Evolutionary conservation across 2,329 filamentous ascomycete species (phyloP), one percentile per base, ranked within the genome.

Genomic region (Colletotrichum chrysophilum): DNA sequence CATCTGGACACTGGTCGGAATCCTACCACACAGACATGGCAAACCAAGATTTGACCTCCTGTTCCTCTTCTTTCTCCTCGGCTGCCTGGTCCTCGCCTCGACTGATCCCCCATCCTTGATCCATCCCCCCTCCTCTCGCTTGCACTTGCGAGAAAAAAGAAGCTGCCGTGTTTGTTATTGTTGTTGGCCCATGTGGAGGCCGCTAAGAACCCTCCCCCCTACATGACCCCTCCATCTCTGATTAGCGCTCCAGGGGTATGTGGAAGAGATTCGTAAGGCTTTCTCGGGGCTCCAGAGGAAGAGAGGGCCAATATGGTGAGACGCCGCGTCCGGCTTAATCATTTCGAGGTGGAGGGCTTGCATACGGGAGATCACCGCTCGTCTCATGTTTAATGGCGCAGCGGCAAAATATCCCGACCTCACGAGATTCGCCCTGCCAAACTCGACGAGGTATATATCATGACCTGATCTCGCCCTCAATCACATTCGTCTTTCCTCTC

Each of bases 311-410:
- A 18, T 21, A 56, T 67, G 56, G 38, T 64, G 55, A 75, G 73
- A 75, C 73, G 48, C 43, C 64, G 52, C 70, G 16, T 48, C 43
- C 38, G 28, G 14, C 36, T 68, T 60, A 73, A 68, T 73, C 66
- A 64, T 62, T 52, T 56, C 52, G 64, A 38, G 66, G 70, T 73
- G 73, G 70, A 75, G 67, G 73, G 58, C 70, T 73, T 68, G 73
- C 73, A 73, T 75, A 62, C 73, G 73, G 73, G 73, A 73, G 70
- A 75, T 75, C 73, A 75, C 36, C 73, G 38, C 62, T 62, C 73
- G 73, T 75, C 62, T 75, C 73, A 72, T 56, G 62, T 75, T 72
- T 36, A 75, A 72, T 67, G 64, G 66, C 38, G 26, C 69, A 68
- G 34, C 55, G 55, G 70, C 70, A 67, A 56, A 56, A 67, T 62